Evolutionary conservation across 495 filamentous ascomycete genomes (phyloP), one percentile per base, ranked within the genome.

Genomic region (Penicillium psychrofluorescens): DNA sequence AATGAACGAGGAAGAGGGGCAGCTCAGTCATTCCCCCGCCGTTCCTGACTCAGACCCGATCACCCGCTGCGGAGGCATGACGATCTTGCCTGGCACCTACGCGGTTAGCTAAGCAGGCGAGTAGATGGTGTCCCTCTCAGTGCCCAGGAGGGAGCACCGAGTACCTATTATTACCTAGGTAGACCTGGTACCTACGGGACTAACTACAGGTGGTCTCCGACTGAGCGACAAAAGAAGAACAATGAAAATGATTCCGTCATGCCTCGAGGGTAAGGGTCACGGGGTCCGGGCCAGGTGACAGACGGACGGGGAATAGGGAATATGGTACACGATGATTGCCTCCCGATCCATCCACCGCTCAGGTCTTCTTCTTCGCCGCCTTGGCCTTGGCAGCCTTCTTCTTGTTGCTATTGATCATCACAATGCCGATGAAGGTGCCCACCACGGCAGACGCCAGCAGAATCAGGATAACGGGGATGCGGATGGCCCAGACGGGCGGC

Each of bases 331-430:
- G 34, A 34, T 32, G 43, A 16, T 45, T n/a, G 30, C 35, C 38
- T 46, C 35, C 46, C 29, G 43, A 43, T 43, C 36, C 36, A 22
- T 41, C 36, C 13, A 29, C 16, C 50, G 48, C 76, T 86, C 68
- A 78, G 49, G 70, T 67, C 77, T 88, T 88, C 63, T 80, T 80
- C 63, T 75, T 78, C 38, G 78, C 74, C 35, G 81, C 81, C 69
- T 86, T 86, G 40, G 88, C 88, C 77, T 95, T 96, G 42, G 88
- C 84, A 2, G 89, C 88, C 77, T 94, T 95, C 81, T 95, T 95
- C 63, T 86, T 75, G 76, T 95, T 96, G 75, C 90, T 95, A 62
- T 89, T 81, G 70, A 99, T 96, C 92, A 99, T 99, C 54, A 97
- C 91, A 55, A 96, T 83, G 54, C 86, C 83, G 55, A 99, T 76